Evolutionary conservation across 305 asterid genomes (phyloP), one percentile per base, ranked within the genome.

Genomic region (Caryopteris hybrid): DNA sequence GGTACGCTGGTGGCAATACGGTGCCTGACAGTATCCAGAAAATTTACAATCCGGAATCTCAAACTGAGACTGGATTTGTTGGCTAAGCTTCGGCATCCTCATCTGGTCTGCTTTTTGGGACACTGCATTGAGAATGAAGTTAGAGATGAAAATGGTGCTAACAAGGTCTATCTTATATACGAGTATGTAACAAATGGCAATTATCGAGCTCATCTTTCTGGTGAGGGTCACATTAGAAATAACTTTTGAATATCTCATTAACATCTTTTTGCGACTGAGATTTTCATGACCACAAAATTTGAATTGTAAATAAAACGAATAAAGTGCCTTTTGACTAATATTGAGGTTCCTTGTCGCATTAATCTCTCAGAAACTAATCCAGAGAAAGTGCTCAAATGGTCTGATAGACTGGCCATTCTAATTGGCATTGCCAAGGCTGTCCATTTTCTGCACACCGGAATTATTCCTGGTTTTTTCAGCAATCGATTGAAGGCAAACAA

Each of bases 381-480:
- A 8, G 87, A 84, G 70, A 82, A 75, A 45, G 82, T 71, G 69
- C 86, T 88, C 6, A 85, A 66, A 55, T 88, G 95, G 95, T 27
- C 84, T 25, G 90, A 85, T 72, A 80, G 95, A 74, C 71, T 88
- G 72, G 72, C 82, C 10, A 72, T 88, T 66, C 79, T 88, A 21
- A 79, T 74, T 16, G 88, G 89, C 66, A 69, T 84, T 60, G 95
- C 95, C 45, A 83, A 84, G 81, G 92, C 95, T 6, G 90, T 88
- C 56, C 95, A 88, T 69, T 88, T 88, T 79, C 86, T 88, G 69
- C 95, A 88, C 78, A 84, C 92, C 6, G 92, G 90, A 66, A 62
- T 88, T n/a, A 88, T 88, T 46, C 92, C 95, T 21, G 88, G 88
- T 17, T 83, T 84, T 53, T 81, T 68, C 72, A 81, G 79, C 70